These are phyloP conservation scores for Cichorium intybus DNA, from an alignment of 140 eudicot species.

Conservation along the genomic window DNA sequence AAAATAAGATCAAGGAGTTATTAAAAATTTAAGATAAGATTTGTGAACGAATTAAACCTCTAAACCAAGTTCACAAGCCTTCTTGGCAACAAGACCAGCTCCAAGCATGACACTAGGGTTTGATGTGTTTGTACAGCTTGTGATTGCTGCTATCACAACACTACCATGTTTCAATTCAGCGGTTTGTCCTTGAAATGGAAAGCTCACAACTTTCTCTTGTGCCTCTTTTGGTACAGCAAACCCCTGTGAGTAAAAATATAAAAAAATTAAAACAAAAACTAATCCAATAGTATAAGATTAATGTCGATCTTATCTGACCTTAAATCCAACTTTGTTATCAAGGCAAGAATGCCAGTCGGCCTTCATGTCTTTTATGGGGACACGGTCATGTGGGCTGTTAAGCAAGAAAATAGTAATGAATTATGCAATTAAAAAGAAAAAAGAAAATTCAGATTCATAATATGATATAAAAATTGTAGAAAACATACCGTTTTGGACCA, in stretches of 20 bases:
- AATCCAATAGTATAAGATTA: not conserved
- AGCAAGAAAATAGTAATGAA: slow-evolving; percentile 6
- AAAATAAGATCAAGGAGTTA: not conserved
- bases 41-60: slow-evolving; percentile 55
- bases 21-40: not conserved
- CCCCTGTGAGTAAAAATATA: slow-evolving; percentile 46
- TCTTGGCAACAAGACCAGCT: slow-evolving; percentile 98
- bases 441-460: slow-evolving; percentile 1
- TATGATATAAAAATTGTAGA: not conserved
- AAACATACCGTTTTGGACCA: slow-evolving; percentile 88
- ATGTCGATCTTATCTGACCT: slow-evolving; percentile 46
- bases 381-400: slow-evolving; percentile 96
- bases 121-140: slow-evolving; percentile 97
- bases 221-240: slow-evolving; percentile 91
- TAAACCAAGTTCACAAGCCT: slow-evolving; percentile 94
- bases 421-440: no score
- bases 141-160: slow-evolving; percentile 95
- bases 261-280: not conserved
- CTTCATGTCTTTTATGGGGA: slow-evolving; percentile 92
- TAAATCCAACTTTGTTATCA: slow-evolving; percentile 90
- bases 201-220: slow-evolving; percentile 82
- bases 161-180: slow-evolving; percentile 96
- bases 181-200: slow-evolving; percentile 84
- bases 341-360: slow-evolving; percentile 96
- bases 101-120: slow-evolving; percentile 99